Evolutionary conservation across 495 filamentous ascomycete genomes (phyloP).

Genomic region (Trichoderma reesei): DNA sequence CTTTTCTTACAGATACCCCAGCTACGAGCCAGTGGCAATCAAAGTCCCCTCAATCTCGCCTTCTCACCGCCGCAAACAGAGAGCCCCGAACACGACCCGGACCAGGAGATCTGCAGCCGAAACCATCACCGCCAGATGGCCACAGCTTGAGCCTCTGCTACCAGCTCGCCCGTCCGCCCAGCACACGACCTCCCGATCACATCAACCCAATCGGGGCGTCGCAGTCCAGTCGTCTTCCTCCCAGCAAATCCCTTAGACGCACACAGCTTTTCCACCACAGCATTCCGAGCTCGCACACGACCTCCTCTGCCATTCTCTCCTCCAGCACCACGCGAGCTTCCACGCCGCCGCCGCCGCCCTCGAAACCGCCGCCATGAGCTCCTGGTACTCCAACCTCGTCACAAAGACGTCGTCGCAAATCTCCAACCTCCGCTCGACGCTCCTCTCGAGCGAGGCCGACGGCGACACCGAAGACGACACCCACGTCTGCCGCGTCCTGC

Average conservation of each 20-base stretch:
- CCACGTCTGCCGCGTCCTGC: conserved; percentile 89
- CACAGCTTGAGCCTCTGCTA: conserved; percentile 9
- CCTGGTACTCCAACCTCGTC: conserved; percentile 71
- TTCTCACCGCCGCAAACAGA: conserved; percentile 4
- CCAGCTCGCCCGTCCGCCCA: conserved; percentile 6
- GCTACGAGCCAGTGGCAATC: neutral
- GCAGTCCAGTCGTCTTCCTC: neutral
- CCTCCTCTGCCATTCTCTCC: neutral
- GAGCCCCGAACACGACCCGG: neutral
- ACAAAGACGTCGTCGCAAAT: conserved; percentile 71
- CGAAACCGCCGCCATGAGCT: conserved; percentile 55
- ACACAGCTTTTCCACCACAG: neutral
- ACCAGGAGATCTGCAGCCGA: neutral
- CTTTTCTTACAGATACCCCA: neutral
- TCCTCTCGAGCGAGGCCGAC: conserved; percentile 70
- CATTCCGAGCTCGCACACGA: neutral
- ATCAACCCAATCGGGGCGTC: neutral
- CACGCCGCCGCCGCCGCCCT: no score
- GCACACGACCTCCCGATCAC: conserved; percentile 7
- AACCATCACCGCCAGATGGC: conserved; percentile 7
- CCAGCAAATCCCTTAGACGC: neutral
- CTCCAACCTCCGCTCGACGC: conserved; percentile 66
- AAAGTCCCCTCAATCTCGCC: neutral
- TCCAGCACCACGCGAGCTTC: neutral
- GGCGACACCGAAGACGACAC: conserved; percentile 92